Evolutionary conservation across 495 filamentous ascomycete genomes (phyloP), one percentile per base, ranked within the genome.

Genomic region (Penicillium bovifimosum): DNA sequence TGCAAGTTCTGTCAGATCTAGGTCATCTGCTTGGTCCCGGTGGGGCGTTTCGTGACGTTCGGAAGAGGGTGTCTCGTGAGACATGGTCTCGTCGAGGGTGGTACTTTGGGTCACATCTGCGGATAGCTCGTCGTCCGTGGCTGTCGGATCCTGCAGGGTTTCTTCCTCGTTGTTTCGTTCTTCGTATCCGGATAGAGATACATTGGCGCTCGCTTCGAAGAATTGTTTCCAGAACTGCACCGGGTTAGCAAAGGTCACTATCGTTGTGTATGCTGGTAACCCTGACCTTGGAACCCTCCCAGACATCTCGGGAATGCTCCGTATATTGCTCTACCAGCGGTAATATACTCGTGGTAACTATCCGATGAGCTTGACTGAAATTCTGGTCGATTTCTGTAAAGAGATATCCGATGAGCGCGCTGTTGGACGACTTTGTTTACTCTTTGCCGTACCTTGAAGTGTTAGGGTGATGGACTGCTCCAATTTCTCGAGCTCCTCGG

Each of bases 151-250:
- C 26, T 79, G 75, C 6, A 67, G 63, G 0, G 63, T 76, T 27
- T 68, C 66, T 20, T 70, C 70, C 17, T 80, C 81, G 28, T 71
- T 71, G 17, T 81, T 81, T 42, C 79, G 69, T 61, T 96, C 93
- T 68, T 96, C 91, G 67, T 97, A 96, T 43, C 91, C 90, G 9
- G 91, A 95, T n/a, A 98, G 81, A 2, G 90, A 93, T 20, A 97
- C 92, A 60, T 98, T 98, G 66, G 93, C 93, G 39, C 87, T 93
- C 48, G 92, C 89, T 73, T 98, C 93, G 72, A 98, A 98, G 80
- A 98, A 97, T 75, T 96, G 89, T 71, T 96, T 97, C 93, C 93
- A 98, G 72, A 96, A 97, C 88, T 95, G 60, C 11, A 46, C 17
- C 9, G 18, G 8, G 33, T 62, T 34, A 58, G 46, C 35, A 26